Evolutionary conservation across 306 rosid genomes (phyloP), one percentile per base, ranked within the genome.

Genomic region (Abrus precatorius): DNA sequence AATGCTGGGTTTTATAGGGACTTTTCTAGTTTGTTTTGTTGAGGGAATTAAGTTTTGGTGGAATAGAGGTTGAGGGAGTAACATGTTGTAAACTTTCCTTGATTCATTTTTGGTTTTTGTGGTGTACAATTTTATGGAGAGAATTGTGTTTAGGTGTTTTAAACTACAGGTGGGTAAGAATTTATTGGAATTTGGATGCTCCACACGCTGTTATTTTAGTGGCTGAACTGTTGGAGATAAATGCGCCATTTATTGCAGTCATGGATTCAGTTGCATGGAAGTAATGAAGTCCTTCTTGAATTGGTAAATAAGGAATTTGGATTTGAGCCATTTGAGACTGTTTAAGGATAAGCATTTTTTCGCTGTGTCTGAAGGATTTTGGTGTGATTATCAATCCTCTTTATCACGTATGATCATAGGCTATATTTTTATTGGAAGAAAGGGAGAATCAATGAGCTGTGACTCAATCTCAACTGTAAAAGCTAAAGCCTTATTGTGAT

Each of bases 221-320:
- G 74, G 78, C 64, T 82, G 81, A 80, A 81, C 57, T 76, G 74
- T 72, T 84, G 86, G 45, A 48, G 79, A 57, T 50, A 69, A 86
- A 66, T 77, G 75, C 71, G 30, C 59, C 70, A 56, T 54, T 50
- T 75, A 8, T 57, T 38, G 69, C 83, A 64, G 76, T 12, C 84
- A 74, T 82, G 83, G 77, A 69, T 84, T 85, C 84, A 60, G 79
- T 49, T 74, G 78, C 47, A 29, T 50, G 74, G 9, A 80, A 74
- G 80, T 75, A 71, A 10, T 80, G 73, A 57, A 80, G 50, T 81
- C 64, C 32, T 81, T 73, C 74, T 82, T 77, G 80, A 81, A 55
- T 81, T 73, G 57, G 81, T 71, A 84, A 73, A 69, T 62, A 12
- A 54, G 75, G 70, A 55, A 77, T 83, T 87, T 87, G 85, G 80